A percentile compares a stretch with the other conserved stretches of the same genome.
phyloP scores from a whole-genome alignment of 2,329 filamentous ascomycete species.

The Cordyceps cateniannulata region DNA sequence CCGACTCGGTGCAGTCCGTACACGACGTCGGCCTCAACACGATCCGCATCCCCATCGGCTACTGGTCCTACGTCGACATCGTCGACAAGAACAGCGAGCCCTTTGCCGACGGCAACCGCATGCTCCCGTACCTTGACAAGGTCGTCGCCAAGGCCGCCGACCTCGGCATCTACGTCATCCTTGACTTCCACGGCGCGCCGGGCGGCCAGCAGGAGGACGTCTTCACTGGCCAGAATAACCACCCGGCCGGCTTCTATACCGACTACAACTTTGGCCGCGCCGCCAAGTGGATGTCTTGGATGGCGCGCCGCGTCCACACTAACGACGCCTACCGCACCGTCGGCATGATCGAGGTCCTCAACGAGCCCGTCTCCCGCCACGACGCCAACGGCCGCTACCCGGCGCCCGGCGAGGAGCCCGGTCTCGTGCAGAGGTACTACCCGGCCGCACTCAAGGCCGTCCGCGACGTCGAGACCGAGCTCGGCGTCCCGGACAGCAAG shows the following conservation, averaged over 20 bases:
- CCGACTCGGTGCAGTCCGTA: constrained; percentile 26
- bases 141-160: constrained; percentile 26
- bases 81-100: constrained; percentile 41
- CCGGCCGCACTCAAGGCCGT: constrained; percentile 20
- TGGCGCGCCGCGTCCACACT: constrained; percentile 46
- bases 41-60: constrained; percentile 47
- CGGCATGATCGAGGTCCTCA: constrained; percentile 52
- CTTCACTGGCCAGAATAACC: constrained; percentile 35
- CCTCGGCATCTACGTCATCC: constrained; percentile 27
- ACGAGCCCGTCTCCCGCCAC: constrained; percentile 40
- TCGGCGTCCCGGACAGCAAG: constrained; percentile 15
- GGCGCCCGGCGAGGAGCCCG: constrained; percentile 19
- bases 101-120: constrained; percentile 32
- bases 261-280: constrained; percentile 50
- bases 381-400: constrained; percentile 18
- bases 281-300: constrained; percentile 46
- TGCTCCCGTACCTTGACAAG: constrained; percentile 26
- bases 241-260: constrained; percentile 45
- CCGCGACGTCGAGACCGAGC: constrained; percentile 18
- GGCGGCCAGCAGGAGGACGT: constrained; percentile 37
- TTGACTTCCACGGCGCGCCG: constrained; percentile 37
- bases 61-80: constrained; percentile 44
- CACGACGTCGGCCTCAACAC: constrained; percentile 48
- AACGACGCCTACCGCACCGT: constrained; percentile 45
- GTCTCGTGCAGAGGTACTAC: constrained; percentile 18